Evolutionary conservation across 352 stramenopile genomes (phyloP).

Genomic region (Phytophthora melonis): DNA sequence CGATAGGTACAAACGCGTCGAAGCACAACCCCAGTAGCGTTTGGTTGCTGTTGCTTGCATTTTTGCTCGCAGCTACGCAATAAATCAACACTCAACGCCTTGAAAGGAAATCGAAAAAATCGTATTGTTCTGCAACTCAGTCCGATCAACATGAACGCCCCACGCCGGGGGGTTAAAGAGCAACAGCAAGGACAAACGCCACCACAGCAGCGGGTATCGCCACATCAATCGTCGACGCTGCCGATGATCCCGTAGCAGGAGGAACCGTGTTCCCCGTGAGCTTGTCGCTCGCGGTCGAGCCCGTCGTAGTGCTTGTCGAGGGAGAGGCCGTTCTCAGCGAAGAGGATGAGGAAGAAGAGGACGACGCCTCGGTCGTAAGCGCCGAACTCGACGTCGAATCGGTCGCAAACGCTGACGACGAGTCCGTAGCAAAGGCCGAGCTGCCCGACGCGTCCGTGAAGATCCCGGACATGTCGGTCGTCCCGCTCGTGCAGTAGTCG

Average conservation of each 20-base stretch:
- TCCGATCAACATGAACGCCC: neutral
- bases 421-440: neutral
- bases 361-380: neutral
- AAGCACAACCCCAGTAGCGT: neutral
- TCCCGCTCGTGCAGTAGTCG: slow-evolving; percentile 28
- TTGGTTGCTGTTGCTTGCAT: neutral
- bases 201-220: slow-evolving; percentile 10
- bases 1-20: slow-evolving; percentile 1
- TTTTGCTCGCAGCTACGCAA: neutral
- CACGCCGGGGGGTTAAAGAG: slow-evolving; percentile 1
- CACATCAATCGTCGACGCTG: slow-evolving; percentile 9
- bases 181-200: slow-evolving; percentile 7
- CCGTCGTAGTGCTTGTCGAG: neutral
- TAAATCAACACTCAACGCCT: neutral
- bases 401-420: neutral
- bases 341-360: neutral
- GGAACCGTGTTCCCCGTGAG: slow-evolving; percentile 11
- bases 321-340: neutral
- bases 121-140: neutral
- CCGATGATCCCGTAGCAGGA: slow-evolving; percentile 12
- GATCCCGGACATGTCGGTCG: slow-evolving; percentile 16
- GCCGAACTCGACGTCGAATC: slow-evolving; percentile 11
- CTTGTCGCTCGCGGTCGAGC: slow-evolving; percentile 23
- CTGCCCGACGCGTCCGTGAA: slow-evolving; percentile 12
- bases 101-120: neutral